Conservation (phyloP, 192 early-diverging fungal species). For the Backusella morwellensis region DNA sequence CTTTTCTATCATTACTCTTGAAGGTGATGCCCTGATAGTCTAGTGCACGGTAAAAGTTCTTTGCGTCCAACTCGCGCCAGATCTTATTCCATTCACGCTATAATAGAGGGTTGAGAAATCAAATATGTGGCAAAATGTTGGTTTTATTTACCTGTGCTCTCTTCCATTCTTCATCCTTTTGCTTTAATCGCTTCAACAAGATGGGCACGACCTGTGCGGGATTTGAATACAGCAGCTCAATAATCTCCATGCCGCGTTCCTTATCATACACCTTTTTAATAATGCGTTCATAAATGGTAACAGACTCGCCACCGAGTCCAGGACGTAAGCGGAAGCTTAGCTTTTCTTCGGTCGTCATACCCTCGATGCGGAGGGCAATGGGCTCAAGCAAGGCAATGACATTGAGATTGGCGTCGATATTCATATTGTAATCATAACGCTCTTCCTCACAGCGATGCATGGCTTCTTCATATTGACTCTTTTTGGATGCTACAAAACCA, state of each 20-base stretch:
- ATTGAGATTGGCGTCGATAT: conserved; percentile 91
- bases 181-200: conserved; percentile 91
- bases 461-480: conserved; percentile 92
- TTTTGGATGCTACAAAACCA: conserved; percentile 88
- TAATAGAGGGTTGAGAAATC: not conserved
- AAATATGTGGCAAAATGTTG: no score
- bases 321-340: conserved; percentile 66
- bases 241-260: conserved; percentile 83
- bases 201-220: conserved; percentile 91
- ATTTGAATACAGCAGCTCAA: conserved; percentile 89
- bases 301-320: conserved; percentile 81
- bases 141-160: conserved; percentile 58
- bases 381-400: conserved; percentile 90
- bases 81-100: conserved; percentile 95
- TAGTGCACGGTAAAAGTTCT: conserved; percentile 93
- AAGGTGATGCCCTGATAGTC: conserved; percentile 94
- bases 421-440: conserved; percentile 93
- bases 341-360: conserved; percentile 80
- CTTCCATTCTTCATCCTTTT: conserved; percentile 99
- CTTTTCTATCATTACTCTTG: conserved; percentile 85
- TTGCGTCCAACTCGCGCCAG: conserved; percentile 92
- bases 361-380: conserved; percentile 76
- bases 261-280: conserved; percentile 95
- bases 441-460: conserved; percentile 96
- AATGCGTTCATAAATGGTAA: conserved; percentile 87